Evolutionary conservation across 75 land plant genomes (phyloP), one percentile per base, ranked within the genome.

Genomic region (Adiantum capillusveneris): DNA sequence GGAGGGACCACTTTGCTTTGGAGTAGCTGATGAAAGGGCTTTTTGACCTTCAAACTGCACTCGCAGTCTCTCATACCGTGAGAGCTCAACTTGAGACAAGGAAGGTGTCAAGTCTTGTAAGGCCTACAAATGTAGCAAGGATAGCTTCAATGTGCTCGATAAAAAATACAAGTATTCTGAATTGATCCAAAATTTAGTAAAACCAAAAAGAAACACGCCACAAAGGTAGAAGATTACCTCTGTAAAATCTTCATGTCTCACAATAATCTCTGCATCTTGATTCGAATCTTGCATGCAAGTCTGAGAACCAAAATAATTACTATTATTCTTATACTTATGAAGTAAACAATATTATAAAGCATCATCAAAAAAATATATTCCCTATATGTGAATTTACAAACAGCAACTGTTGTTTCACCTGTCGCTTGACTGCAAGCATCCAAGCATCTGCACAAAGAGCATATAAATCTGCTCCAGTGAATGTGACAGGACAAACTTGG

Each of bases 401-500:
- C n/a, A n/a, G n/a, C n/a, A n/a, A n/a, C n/a, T n/a, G n/a, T n/a
- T n/a, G n/a, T n/a, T n/a, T n/a, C n/a, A n/a, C 97, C 86, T 88
- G 78, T 11, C 90, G 80, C 57, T 92, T 92, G 46, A 83, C 90
- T 70, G 96, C 95, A 65, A 76, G 73, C 61, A 81, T 80, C 97
- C 97, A 92, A 39, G 95, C 89, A 88, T 92, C 97, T 21, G 97
- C 97, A 81, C 97, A 92, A 42, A 92, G 57, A 22, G 97, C 97
- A 69, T 92, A 92, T 80, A 85, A 78, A 53, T 92, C 97, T 43
- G 97, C 97, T 71, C 97, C 97, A 50, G 97, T 88, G 53, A 88
- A 92, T 65, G 86, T 92, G 56, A 74, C 82, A 31, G 90, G 95
- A 58, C 95, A 92, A 65, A 57, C 80, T 57, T 69, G 63, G 2